Evolutionary conservation across 306 rosid genomes (phyloP), one percentile per base, ranked within the genome.

Genomic region (Quillaja saponaria): DNA sequence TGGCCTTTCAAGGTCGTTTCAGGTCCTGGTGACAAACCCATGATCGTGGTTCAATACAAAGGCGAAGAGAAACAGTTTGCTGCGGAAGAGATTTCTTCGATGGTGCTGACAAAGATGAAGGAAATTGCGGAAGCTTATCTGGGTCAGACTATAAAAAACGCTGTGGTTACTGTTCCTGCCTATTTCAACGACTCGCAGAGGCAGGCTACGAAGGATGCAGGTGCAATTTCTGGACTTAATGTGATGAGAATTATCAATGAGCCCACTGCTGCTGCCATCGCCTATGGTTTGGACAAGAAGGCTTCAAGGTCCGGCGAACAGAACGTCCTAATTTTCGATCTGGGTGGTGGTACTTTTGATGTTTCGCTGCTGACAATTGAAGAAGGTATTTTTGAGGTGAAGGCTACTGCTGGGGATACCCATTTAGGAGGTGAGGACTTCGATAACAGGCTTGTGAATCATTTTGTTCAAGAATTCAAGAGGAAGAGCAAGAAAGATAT

Each of bases 201-300:
- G 34, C 84, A 79, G 42, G 84, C 84, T 0, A 79, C 80, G 0
- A 79, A 79, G 52, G 84, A 79, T 14, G 84, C 84, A 0, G 84
- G 80, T 0, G 68, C 71, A n/a, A 79, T 79, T 39, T 13, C 84
- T 0, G 84, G 84, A 17, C 78, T 79, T 13, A 79, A 79, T 11
- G 80, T 79, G 5, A 8, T 75, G 84, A 50, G 84, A 35, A 79
- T 79, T 41, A 79, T 79, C 68, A 79, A 79, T 17, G 84, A 79
- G 44, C 84, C 84, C 0, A 79, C 84, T 6, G 84, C 84, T 13
- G 84, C 84, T 6, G 84, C 84, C 0, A 79, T 79, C 55, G 84
- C 84, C 10, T 79, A 79, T 17, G 84, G 84, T 0, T 63, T 79
- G 41, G 84, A 79, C 78, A 79, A 79, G 63, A 79, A 79, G 69